These are phyloP conservation scores for Exophiala viscosa DNA, from an alignment of 2,329 filamentous ascomycete genomes.

Conservation along the genomic window DNA sequence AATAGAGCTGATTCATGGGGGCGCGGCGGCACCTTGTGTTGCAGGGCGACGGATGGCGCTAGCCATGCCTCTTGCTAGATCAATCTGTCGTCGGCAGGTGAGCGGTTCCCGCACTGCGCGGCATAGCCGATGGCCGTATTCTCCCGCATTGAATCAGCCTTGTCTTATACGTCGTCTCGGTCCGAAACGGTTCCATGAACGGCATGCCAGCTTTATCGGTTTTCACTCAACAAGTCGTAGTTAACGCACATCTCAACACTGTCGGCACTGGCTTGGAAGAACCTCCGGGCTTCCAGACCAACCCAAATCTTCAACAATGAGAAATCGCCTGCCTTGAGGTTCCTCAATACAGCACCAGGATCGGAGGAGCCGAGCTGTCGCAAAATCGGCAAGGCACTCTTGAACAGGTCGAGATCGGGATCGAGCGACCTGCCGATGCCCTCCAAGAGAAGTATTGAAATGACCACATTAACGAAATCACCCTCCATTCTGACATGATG, in stretches of 20 bases:
- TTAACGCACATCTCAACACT: conserved; percentile 88
- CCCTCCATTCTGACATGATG: conserved; percentile 95
- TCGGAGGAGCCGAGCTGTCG: conserved; percentile 75
- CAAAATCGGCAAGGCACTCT: conserved; percentile 81
- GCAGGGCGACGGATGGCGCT: too few relatives aligned
- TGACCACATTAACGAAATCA: conserved; percentile 96
- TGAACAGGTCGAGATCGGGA: conserved; percentile 81
- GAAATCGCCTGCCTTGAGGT: conserved; percentile 69
- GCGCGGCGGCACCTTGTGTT: too few relatives aligned
- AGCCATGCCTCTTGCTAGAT: too few relatives aligned
- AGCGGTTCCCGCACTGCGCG: too few relatives aligned
- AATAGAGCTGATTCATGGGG: too few relatives aligned
- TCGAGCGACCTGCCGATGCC: conserved; percentile 87
- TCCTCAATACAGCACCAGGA: conserved; percentile 59
- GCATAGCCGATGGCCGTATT: too few relatives aligned
- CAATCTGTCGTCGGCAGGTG: too few relatives aligned
- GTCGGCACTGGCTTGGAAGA: conserved; percentile 85
- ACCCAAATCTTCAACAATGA: conserved; percentile 90
- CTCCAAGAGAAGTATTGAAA: conserved; percentile 88
- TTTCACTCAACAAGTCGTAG: conserved; percentile 71
- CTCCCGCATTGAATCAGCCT: too few relatives aligned
- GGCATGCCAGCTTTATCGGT: too few relatives aligned
- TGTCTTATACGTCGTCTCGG: too few relatives aligned
- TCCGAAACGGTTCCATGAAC: too few relatives aligned
- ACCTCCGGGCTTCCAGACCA: conserved; percentile 80